Evolutionary conservation across 2,329 filamentous ascomycete genomes (phyloP), one percentile per base, ranked within the genome.

Genomic region (Colletotrichum eleusines): DNA sequence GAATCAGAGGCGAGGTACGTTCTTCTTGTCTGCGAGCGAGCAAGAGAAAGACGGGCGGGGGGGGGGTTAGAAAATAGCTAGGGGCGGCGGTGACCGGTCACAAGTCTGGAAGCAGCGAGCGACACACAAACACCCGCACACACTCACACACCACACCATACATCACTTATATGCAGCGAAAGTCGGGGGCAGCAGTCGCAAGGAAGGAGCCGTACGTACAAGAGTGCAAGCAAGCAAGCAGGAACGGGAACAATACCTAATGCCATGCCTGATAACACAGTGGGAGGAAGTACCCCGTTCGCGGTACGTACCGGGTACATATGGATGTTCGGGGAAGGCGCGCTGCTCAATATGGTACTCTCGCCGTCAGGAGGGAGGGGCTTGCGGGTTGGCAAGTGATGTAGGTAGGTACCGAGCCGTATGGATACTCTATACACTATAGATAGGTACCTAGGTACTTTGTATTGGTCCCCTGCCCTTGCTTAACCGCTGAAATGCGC

Each of bases 71-170:
- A n/a, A n/a, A 66, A 69, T 50, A 53, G 44, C 31, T 35, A 70
- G 67, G 55, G 63, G 55, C 54, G 63, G 66, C 48, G 67, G 67
- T 53, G 54, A 61, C 55, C 14, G 63, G 63, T 67, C 63, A 67
- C 67, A 69, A 66, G 66, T 35, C 48, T 54, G 60, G 60, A 53
- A 62, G 64, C 64, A 68, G 68, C 62, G 28, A 69, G 61, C 54
- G 31, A 48, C 28, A 35, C 8, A 16, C 57, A 46, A 33, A 5
- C 23, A 23, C 16, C 14, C 26, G 46, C 11, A 20, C 14, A 8
- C 38, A 46, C 57, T 46, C 35, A 16, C 18, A n/a, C 57, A 59
- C 31, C 44, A 23, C 18, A n/a, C n/a, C n/a, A n/a, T n/a, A n/a
- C n/a, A n/a, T n/a, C n/a, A n/a, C n/a, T n/a, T n/a, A 23, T 20